Evolutionary conservation across 2,329 filamentous ascomycete genomes (phyloP).

Genomic region (Alternaria viburni): DNA sequence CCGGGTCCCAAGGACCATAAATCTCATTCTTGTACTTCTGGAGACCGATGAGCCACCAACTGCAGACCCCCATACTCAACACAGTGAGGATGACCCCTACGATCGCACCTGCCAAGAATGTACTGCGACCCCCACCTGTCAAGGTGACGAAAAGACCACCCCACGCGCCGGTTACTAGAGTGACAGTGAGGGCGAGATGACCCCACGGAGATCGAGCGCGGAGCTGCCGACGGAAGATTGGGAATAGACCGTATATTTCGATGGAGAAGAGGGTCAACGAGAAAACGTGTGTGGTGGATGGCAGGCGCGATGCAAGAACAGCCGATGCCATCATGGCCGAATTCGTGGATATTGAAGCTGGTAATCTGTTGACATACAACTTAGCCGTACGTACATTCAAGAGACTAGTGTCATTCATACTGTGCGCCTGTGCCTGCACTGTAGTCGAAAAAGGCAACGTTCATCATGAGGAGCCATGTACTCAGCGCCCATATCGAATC

Average conservation of each 20-base stretch:
- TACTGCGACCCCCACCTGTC: slow-evolving; percentile 60
- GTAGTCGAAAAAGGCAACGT: slow-evolving; percentile 98
- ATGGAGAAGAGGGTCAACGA: slow-evolving; percentile 94
- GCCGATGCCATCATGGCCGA: slow-evolving; percentile 96
- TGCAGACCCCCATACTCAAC: slow-evolving; percentile 87
- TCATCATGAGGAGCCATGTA: slow-evolving; percentile 89
- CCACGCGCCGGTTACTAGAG: slow-evolving; percentile 79
- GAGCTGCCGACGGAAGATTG: slow-evolving; percentile 92
- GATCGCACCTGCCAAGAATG: slow-evolving; percentile 73
- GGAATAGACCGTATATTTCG: slow-evolving; percentile 95
- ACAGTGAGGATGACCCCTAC: slow-evolving; percentile 76
- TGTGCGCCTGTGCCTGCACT: slow-evolving; percentile 69
- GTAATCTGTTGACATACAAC: slow-evolving; percentile 60
- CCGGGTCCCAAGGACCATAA: slow-evolving; percentile 96
- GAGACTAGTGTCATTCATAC: slow-evolving; percentile 25
- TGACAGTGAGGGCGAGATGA: slow-evolving; percentile 76
- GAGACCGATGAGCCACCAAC: slow-evolving; percentile 96
- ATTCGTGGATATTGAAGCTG: slow-evolving; percentile 85
- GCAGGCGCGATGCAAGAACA: slow-evolving; percentile 86
- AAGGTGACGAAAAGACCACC: slow-evolving; percentile 73
- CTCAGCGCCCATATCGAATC: slow-evolving; percentile 99
- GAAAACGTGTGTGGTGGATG: slow-evolving; percentile 92
- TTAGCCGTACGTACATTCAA: slow-evolving; percentile 1
- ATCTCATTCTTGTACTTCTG: slow-evolving; percentile 99
- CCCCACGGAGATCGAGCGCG: slow-evolving; percentile 81